Evolutionary conservation across 345 rosid genomes (phyloP), one percentile per base, ranked within the genome.

Genomic region (Citropsis articulata): DNA sequence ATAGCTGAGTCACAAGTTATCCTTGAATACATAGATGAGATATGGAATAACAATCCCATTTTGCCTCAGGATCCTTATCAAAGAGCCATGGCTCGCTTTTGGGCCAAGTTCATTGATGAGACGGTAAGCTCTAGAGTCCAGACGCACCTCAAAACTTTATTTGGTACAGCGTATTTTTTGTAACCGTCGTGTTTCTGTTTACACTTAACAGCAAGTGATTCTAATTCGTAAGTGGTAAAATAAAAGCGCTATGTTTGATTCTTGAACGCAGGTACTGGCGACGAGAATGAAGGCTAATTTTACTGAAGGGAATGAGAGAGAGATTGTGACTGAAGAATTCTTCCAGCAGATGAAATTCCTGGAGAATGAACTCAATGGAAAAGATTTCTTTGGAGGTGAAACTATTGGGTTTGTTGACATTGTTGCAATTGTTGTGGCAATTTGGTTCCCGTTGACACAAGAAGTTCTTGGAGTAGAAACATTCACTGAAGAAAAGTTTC

Each of bases 1-100:
- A 8, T 87, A 7, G 13, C 63, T 4, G 88, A 88, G 78, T 89
- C 90, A 24, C 74, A 33, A 4, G 30, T 85, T 0, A 89, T 85
- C 2, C 81, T 88, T 14, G 85, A 88, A 10, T 89, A 87, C 74
- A 84, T 89, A 75, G 88, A 89, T 16, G 83, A 87, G 69, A 87
- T 84, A 21, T 84, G 90, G 91, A 77, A 73, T 19, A 22, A 31
- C 19, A 81, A 81, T 74, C 89, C 86, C 13, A 64, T 87, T 38
- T 73, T 87, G 61, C 85, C 90, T 18, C 68, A 61, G 5, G 85
- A 89, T 72, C 89, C 92, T 65, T 80, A 83, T 56, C 82, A 81
- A 19, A 81, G 77, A 81, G 84, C 88, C 76, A 45, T 71, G 73
- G 86, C 89, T 81, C 79, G 83, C 0, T 84, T 89, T 25, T 89